These are phyloP conservation scores for Colletotrichum tropicale DNA, from an alignment of 2,329 filamentous ascomycete genomes.

Conservation along the genomic window DNA sequence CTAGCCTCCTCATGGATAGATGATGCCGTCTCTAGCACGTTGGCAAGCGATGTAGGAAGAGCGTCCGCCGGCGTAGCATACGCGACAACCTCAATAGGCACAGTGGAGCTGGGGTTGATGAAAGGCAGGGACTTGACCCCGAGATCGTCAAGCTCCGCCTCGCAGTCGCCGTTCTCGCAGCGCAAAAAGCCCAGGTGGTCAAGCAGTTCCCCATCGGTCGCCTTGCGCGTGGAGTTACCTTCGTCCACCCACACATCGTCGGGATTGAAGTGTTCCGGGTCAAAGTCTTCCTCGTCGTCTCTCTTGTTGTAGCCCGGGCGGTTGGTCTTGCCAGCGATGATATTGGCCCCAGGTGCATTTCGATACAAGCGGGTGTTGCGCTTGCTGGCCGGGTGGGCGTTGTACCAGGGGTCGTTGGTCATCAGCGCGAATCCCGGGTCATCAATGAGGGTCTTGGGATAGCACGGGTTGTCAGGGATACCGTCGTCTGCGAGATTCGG, in stretches of 20 bases:
- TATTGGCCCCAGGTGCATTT: not conserved
- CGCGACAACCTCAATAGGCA: not conserved
- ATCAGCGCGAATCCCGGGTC: slow-evolving; percentile 27
- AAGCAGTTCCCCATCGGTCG: not conserved
- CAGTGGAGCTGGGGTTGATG: not conserved
- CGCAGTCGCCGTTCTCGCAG: not conserved
- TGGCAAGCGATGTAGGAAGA: not conserved
- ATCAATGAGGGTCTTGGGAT: slow-evolving; percentile 15
- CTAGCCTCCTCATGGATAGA: not conserved
- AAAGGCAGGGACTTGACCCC: not conserved
- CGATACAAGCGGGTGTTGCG: not conserved
- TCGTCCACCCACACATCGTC: not conserved
- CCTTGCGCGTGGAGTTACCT: not conserved
- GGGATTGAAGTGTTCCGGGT: not conserved
- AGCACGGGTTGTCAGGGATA: slow-evolving; percentile 25
- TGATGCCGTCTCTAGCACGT: not conserved
- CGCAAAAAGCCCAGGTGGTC: not conserved
- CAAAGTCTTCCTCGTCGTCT: not conserved
- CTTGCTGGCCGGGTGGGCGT: not conserved
- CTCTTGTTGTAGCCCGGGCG: not conserved
- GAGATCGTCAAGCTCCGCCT: not conserved
- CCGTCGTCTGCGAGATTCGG: slow-evolving; percentile 17
- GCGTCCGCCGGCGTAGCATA: not conserved
- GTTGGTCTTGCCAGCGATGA: not conserved
- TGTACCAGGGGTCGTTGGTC: slow-evolving; percentile 22